Conservation (phyloP, 495 filamentous ascomycete species). For the Penicillium odoratum region DNA sequence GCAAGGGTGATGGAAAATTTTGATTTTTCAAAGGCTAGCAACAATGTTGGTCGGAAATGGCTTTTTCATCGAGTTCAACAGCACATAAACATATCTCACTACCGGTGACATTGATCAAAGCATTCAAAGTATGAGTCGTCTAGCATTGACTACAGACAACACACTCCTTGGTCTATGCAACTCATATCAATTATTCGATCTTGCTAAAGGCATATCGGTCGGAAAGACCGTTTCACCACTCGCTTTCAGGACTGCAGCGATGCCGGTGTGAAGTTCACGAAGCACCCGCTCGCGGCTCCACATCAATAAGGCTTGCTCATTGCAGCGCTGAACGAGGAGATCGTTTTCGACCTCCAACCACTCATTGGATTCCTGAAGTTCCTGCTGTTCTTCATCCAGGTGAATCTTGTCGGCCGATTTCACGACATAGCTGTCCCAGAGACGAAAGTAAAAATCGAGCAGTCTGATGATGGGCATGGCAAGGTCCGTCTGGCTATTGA, state of each 20-base stretch:
- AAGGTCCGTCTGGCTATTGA: not conserved
- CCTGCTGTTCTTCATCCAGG: slow-evolving; percentile 4
- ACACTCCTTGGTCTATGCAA: not conserved
- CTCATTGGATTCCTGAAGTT: not conserved
- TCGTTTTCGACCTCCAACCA: slow-evolving; percentile 3
- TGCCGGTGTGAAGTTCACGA: not conserved
- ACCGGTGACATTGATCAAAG: not conserved
- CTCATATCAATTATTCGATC: not conserved
- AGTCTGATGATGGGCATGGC: slow-evolving; percentile 1
- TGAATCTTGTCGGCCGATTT: slow-evolving; percentile 5
- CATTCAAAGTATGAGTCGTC: not conserved
- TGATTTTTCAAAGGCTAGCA: not conserved
- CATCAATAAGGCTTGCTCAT: slow-evolving; percentile 2
- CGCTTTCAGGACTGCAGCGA: not conserved
- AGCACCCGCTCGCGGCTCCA: slow-evolving; percentile 4
- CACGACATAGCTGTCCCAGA: slow-evolving; percentile 1
- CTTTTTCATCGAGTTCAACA: not conserved
- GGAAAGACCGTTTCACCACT: not conserved
- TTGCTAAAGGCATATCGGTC: not conserved
- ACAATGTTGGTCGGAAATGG: not conserved
- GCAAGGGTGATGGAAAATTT: not conserved
- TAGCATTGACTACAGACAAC: not conserved
- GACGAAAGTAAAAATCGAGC: slow-evolving; percentile 1
- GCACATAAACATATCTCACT: not conserved
- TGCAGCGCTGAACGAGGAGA: slow-evolving; percentile 4